Base-by-base conservation (phyloP, 441 rosid genomes). In the Mallotus japonicus region DNA sequence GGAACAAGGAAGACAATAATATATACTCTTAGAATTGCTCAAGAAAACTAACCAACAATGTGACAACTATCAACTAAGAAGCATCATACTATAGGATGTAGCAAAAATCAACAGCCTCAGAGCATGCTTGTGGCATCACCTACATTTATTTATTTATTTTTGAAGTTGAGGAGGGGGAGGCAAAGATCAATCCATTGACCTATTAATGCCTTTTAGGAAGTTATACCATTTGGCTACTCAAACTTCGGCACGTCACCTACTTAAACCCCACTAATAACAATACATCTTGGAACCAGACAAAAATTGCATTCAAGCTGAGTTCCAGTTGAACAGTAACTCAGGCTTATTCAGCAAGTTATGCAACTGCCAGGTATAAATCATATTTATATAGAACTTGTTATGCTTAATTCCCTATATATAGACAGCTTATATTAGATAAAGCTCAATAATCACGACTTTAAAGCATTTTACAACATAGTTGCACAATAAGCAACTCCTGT, bases 351-450 rank as follows among this genome's bases (percentile, higher is more conserved):
- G 60, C 11, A 62, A 60, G 34, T 32, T 46, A 16, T 28, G 19
- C 37, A 34, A 56, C 67, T 9, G 44, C 12, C 37, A 63, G 57
- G 55, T 10, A 50, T n/a, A 16, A 49, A 37, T 70, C 6, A 70
- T 12, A 28, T 24, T 70, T 49, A 40, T 59, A 62, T 20, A 22
- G n/a, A 71, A 40, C 28, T 58, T 40, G 3, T 50, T 28, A 28
- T 28, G 32, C 32, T 28, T 28, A 28, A 28, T 28, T 28, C 32
- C 32, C 32, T 28, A 28, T 2, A 28, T 28, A 28, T 28, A 28
- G 32, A 65, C 59, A 22, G 61, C 42, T 67, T 55, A 53, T n/a
- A 19, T 34, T 54, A 61, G 34, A 69, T 57, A 62, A n/a, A 66
- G 70, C 47, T 32, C 37, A 24, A 34, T 28, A 59, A 14, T 55